Conservation (phyloP, 2,329 filamentous ascomycete species). For the Biscogniauxia mediterranea region DNA sequence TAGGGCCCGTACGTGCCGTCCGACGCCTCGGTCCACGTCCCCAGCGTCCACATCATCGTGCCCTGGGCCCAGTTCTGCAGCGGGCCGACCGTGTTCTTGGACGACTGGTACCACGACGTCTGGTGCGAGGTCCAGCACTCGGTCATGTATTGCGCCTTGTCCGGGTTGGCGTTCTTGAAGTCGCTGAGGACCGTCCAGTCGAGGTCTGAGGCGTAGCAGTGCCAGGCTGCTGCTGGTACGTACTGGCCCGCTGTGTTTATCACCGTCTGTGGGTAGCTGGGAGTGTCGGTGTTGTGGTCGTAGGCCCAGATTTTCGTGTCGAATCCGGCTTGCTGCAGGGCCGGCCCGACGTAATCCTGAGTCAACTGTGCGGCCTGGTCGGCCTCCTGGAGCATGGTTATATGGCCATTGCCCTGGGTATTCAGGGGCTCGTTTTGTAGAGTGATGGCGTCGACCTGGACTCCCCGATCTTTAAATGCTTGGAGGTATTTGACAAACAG, state of each 20-base stretch:
- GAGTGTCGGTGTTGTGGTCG: slow-evolving; percentile 40
- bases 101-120: slow-evolving; percentile 38
- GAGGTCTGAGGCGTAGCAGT: slow-evolving; percentile 39
- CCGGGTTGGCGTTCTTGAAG: slow-evolving; percentile 41
- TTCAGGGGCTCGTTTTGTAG: slow-evolving; percentile 46
- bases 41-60: slow-evolving; percentile 44
- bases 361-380: slow-evolving; percentile 39
- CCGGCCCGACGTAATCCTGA: slow-evolving; percentile 38
- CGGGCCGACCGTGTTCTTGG: slow-evolving; percentile 42
- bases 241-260: slow-evolving; percentile 32
- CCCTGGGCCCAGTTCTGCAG: slow-evolving; percentile 48
- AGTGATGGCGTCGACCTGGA: slow-evolving; percentile 40
- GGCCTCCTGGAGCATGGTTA: slow-evolving; percentile 38
- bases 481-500: slow-evolving; percentile 44
- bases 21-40: slow-evolving; percentile 31
- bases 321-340: slow-evolving; percentile 38
- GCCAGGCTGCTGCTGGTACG: slow-evolving; percentile 39
- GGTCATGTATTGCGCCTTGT: slow-evolving; percentile 46
- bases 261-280: slow-evolving; percentile 39
- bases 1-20: slow-evolving; percentile 43
- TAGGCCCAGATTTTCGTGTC: slow-evolving; percentile 46
- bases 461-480: slow-evolving; percentile 36
- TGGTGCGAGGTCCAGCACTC: slow-evolving; percentile 43
- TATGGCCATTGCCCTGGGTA: slow-evolving; percentile 35
- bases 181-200: slow-evolving; percentile 38